Evolutionary conservation across 208 protist species (phyloP).

Genomic region (Acanthamoeba sp.): DNA sequence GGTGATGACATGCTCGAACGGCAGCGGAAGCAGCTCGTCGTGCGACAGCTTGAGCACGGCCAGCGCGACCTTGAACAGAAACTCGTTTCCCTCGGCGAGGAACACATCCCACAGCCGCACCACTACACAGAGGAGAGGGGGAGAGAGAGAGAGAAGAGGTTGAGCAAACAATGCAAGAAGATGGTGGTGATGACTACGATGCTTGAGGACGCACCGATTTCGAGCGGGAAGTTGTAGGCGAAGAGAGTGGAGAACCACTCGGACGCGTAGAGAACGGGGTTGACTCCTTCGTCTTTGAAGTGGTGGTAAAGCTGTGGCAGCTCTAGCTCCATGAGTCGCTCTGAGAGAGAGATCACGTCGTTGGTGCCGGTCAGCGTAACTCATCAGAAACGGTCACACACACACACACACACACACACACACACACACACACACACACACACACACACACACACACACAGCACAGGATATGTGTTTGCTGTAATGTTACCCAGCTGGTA

Average conservation of each 20-base stretch:
- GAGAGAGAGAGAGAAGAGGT: neutral
- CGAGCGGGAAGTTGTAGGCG: constrained; percentile 47
- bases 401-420: neutral
- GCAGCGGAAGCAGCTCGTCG: neutral
- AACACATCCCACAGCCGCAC: constrained; percentile 53
- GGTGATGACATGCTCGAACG: constrained; percentile 13
- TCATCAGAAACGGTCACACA: neutral
- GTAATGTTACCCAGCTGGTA: constrained; percentile 54
- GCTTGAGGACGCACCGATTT: neutral
- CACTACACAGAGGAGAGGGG: neutral
- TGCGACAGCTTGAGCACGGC: constrained; percentile 34
- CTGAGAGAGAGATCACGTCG: neutral
- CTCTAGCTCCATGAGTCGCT: constrained; percentile 14
- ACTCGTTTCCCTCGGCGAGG: constrained; percentile 2
- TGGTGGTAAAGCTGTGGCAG: constrained; percentile 31
- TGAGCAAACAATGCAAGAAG: neutral
- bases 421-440: neutral
- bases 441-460: neutral
- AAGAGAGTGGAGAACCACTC: constrained; percentile 63
- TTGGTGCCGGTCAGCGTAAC: too few species aligned
- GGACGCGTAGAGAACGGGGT: constrained; percentile 36
- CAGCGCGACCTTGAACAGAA: constrained; percentile 40
- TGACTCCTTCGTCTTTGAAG: constrained; percentile 38
- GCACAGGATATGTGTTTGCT: too few species aligned
- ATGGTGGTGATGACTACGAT: neutral